phyloP scores from a whole-genome alignment of 345 rosid species.

The Linum tenue region DNA sequence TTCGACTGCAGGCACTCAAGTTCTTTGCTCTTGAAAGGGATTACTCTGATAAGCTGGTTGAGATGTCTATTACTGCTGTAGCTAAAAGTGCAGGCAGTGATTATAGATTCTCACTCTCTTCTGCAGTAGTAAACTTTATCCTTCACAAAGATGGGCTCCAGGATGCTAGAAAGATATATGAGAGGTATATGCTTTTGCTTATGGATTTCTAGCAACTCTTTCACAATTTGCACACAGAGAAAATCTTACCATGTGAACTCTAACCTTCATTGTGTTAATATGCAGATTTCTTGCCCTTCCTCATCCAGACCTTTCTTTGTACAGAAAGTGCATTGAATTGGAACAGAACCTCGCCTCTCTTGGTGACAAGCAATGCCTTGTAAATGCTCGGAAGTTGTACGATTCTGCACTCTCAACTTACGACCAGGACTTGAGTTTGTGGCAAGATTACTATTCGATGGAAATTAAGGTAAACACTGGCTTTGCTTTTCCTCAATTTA shows the following conservation, averaged over 20 bases:
- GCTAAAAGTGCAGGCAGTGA: constrained; percentile 52
- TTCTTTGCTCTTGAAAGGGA: constrained; percentile 37
- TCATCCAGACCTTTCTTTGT: constrained; percentile 57
- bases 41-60: constrained; percentile 60
- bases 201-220: neutral
- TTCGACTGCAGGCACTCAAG: constrained; percentile 53
- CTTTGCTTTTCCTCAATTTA: neutral
- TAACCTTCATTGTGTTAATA: constrained; percentile 1
- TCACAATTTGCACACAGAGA: neutral
- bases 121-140: constrained; percentile 44
- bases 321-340: constrained; percentile 65
- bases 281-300: constrained; percentile 79
- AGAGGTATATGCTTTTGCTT: constrained; percentile 31
- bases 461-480: constrained; percentile 55
- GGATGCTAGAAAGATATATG: constrained; percentile 53
- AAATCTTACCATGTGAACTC: neutral
- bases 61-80: constrained; percentile 46
- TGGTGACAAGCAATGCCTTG: constrained; percentile 51
- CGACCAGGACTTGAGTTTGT: constrained; percentile 48
- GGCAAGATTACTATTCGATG: constrained; percentile 63
- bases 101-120: constrained; percentile 53
- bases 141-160: constrained; percentile 55
- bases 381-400: constrained; percentile 52
- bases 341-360: constrained; percentile 51
- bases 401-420: constrained; percentile 69